A percentile compares a stretch with the other conserved stretches of the same genome.
phyloP scores from a whole-genome alignment of 2,329 filamentous ascomycete species.

The Ustulina deusta region DNA sequence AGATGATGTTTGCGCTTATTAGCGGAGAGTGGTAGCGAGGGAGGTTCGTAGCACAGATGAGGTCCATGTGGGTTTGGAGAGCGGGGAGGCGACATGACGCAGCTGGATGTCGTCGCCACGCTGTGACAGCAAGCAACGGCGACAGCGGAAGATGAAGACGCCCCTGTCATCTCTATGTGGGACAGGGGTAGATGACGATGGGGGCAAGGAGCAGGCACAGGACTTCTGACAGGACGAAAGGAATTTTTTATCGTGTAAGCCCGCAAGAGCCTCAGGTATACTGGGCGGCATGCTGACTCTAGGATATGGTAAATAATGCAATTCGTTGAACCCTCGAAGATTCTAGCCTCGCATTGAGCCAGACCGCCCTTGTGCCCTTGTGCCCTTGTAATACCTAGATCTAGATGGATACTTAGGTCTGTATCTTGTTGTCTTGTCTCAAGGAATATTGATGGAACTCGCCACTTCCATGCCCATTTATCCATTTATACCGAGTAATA shows the following conservation, averaged over 20 bases:
- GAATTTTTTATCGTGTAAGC: not conserved
- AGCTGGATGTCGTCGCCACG: constrained; percentile 12
- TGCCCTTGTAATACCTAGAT: not conserved
- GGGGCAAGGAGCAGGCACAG: not conserved
- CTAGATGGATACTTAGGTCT: not conserved
- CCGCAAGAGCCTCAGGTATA: constrained; percentile 26
- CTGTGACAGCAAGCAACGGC: constrained; percentile 7
- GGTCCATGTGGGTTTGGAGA: not conserved
- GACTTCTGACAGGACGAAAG: constrained; percentile 6
- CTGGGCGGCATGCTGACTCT: not conserved
- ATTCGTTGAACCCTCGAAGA: not conserved
- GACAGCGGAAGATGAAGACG: constrained; percentile 4
- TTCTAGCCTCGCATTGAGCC: not conserved
- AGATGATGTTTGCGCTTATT: not conserved
- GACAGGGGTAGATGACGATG: constrained; percentile 12
- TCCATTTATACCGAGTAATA: not conserved
- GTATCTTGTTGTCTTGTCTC: not conserved
- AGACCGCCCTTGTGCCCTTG: not conserved
- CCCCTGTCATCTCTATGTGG: not conserved
- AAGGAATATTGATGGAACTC: not conserved
- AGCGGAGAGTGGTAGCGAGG: constrained; percentile 2
- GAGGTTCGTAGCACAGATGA: not conserved
- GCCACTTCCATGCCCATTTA: constrained; percentile 6
- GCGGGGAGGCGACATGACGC: constrained; percentile 7
- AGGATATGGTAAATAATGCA: constrained; percentile 17